Evolutionary conservation across 1,284 basidiomycete genomes (phyloP), one percentile per base, ranked within the genome.

Genomic region (Cutaneotrichosporon cyanovorans): DNA sequence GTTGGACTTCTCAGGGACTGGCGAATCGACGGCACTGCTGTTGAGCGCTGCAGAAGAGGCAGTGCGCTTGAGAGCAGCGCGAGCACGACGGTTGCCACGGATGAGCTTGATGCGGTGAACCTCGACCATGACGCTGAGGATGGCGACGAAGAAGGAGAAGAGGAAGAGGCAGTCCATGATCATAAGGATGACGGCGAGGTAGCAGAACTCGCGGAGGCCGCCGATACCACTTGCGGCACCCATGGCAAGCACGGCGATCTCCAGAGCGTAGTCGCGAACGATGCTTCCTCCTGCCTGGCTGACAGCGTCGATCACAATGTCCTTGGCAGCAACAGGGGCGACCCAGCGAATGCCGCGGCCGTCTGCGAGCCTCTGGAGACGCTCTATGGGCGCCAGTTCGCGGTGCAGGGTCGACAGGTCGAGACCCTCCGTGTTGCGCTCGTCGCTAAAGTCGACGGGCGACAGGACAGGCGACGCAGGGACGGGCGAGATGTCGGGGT

Each of bases 121-220:
- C 77, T 97, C 93, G 58, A 97, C 84, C 85, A 97, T 95, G 66
- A 98, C 79, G 34, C 83, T 84, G 52, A 98, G 75, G 50, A 97
- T 82, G 3, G 87, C 83, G 1, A 87, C 79, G 66, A 92, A 87
- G 73, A 96, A 95, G 0, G 88, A 88, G 69, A 86, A 86, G 54
- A 96, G 80, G 69, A 91, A 79, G 41, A 90, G 63, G 69, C 90
- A 95, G 69, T 98, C 93, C 46, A 90, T 78, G 10, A 78, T 77
- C 45, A 98, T 77, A 45, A 89, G 80, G 30, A 97, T 72, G 1
- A 89, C 90, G 36, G 70, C 69, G 14, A 98, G 80, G 25, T 90
- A 86, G 69, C 93, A 98, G 62, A 97, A 95, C 71, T 98, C 92
- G 58, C 82, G 83, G 42, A 98, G 75, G 6, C 95, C 95, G 25